Conservation (phyloP, 495 filamentous ascomycete species). For the Aspergillus leporis region DNA sequence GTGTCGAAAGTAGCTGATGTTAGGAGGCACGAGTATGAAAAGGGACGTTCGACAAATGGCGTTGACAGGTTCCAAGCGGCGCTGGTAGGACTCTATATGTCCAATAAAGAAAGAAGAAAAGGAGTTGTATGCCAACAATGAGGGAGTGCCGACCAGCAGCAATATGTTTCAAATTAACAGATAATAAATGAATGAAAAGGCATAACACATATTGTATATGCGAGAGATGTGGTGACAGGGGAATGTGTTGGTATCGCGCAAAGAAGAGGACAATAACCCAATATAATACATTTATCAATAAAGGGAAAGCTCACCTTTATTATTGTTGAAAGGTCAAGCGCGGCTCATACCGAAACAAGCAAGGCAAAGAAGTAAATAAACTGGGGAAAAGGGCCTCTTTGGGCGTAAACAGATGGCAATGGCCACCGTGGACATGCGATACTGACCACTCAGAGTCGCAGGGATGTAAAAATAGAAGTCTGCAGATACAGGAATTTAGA, state of each 20-base stretch:
- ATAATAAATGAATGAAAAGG: constrained; percentile 9
- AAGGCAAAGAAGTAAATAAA: background rate
- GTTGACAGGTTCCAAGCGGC: background rate
- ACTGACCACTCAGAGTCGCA: background rate
- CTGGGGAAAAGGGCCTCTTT: background rate
- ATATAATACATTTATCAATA: constrained; percentile 8
- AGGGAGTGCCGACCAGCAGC: constrained; percentile 17
- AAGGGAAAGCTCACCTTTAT: background rate
- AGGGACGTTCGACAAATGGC: background rate
- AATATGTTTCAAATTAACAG: constrained; percentile 8
- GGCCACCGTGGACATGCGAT: background rate
- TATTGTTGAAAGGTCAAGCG: background rate
- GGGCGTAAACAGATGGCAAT: background rate
- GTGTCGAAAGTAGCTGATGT: background rate
- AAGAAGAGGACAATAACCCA: constrained; percentile 7
- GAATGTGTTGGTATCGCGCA: constrained; percentile 7
- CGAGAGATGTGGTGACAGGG: constrained; percentile 8
- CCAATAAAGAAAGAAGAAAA: background rate
- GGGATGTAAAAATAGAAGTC: background rate
- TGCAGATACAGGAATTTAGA: background rate
- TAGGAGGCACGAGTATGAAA: background rate
- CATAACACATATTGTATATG: constrained; percentile 22
- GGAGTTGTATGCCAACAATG: constrained; percentile 5
- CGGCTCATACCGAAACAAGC: constrained; percentile 1
- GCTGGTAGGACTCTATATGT: background rate